phyloP scores from a whole-genome alignment of 495 filamentous ascomycete species.

The Astrocystis sublimbata region DNA sequence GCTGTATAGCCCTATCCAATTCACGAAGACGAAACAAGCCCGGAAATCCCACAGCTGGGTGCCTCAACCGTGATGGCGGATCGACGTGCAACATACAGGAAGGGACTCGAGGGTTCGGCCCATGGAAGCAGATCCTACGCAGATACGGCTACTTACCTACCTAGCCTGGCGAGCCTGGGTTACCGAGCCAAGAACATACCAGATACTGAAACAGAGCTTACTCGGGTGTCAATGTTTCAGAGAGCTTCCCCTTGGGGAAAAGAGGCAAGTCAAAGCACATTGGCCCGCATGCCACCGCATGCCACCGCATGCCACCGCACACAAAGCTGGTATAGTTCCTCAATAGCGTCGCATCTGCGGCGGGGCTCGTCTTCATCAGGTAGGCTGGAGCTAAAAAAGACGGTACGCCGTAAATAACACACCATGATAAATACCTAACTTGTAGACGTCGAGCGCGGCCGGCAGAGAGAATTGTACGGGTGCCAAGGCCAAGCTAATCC shows the following conservation, averaged over 20 bases:
- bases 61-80: conserved; percentile 11
- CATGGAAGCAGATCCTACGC: conserved; percentile 13
- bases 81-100: conserved; percentile 2
- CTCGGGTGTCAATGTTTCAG: conserved; percentile 17
- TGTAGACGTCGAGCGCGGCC: neutral
- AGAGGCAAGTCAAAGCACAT: conserved; percentile 13
- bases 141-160: too few species aligned
- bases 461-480: neutral
- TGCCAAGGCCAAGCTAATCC: neutral
- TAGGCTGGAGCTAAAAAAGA: neutral
- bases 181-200: conserved; percentile 7
- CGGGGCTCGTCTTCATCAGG: conserved; percentile 6
- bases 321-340: conserved; percentile 10
- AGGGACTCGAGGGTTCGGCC: conserved; percentile 16
- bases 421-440: neutral
- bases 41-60: conserved; percentile 5
- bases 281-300: conserved; percentile 12
- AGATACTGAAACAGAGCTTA: conserved; percentile 16
- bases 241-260: conserved; percentile 5
- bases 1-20: conserved; percentile 3
- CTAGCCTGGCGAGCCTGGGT: neutral
- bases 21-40: conserved; percentile 5
- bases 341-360: conserved; percentile 3
- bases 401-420: neutral
- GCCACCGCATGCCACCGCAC: conserved; percentile 11